These are phyloP conservation scores for Vigna radiata DNA, from an alignment of 306 rosid species.

Conservation along the genomic window DNA sequence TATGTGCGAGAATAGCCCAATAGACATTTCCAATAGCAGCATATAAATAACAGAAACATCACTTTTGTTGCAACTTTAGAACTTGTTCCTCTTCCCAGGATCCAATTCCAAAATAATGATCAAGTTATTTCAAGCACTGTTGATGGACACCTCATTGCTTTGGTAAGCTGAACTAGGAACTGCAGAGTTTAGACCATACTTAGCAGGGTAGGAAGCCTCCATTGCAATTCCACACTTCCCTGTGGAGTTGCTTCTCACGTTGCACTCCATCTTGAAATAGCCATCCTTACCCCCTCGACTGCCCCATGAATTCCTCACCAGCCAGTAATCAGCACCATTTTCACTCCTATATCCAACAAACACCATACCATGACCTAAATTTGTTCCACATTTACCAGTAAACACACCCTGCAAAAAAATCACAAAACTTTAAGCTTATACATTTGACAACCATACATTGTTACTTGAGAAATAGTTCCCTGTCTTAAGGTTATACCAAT, in stretches of 20 bases:
- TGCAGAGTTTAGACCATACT: slow-evolving; percentile 52
- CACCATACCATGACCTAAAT: slow-evolving; percentile 83
- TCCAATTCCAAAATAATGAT: not conserved
- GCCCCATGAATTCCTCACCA: slow-evolving; percentile 98
- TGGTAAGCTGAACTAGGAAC: slow-evolving; percentile 29
- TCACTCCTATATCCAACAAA: slow-evolving; percentile 85
- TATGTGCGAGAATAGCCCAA: slow-evolving; percentile 45
- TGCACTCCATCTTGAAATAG: slow-evolving; percentile 79
- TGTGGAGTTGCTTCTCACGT: slow-evolving; percentile 26
- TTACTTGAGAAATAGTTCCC: not conserved
- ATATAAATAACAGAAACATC: slow-evolving; percentile 3
- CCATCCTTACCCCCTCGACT: slow-evolving; percentile 85
- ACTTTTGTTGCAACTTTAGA: slow-evolving; percentile 26
- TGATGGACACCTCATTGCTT: slow-evolving; percentile 42
- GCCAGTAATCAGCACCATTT: slow-evolving; percentile 86
- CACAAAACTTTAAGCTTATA: not conserved
- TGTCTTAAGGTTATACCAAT: not conserved
- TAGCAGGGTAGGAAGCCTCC: slow-evolving; percentile 83
- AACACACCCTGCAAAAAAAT: slow-evolving; percentile 70
- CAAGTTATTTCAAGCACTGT: slow-evolving; percentile 50
- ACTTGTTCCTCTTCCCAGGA: slow-evolving; percentile 25
- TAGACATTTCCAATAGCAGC: slow-evolving; percentile 15
- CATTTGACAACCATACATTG: not conserved
- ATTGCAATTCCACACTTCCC: slow-evolving; percentile 92
- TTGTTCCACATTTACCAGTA: slow-evolving; percentile 75